Evolutionary conservation across 176 grass and related monocot species (phyloP).

Genomic region (Poa annua): DNA sequence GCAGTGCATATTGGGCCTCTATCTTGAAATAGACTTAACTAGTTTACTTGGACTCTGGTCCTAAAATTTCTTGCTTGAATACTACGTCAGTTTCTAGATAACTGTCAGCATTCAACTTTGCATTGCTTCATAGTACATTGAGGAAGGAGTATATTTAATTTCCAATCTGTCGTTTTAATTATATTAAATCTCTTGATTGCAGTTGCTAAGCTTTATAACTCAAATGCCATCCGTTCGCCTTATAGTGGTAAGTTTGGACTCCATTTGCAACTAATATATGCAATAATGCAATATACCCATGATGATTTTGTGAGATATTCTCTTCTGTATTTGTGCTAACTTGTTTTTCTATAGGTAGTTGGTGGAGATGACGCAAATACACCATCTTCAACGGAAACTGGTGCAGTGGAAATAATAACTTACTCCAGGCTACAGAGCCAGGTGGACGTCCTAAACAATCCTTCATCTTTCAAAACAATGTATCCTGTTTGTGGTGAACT

Average conservation of each 20-base stretch:
- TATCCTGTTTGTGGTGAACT: background rate
- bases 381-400: constrained; percentile 50
- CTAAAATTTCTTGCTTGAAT: background rate
- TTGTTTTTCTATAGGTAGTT: constrained; percentile 65
- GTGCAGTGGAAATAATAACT: constrained; percentile 66
- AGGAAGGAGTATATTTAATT: constrained; percentile 15
- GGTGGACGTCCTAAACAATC: constrained; percentile 44
- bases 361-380: constrained; percentile 67
- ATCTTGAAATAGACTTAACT: background rate
- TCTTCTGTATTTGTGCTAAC: constrained; percentile 31
- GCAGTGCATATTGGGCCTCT: background rate
- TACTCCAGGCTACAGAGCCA: constrained; percentile 61
- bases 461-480: background rate
- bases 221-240: constrained; percentile 79
- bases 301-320: constrained; percentile 23
- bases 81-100: constrained; percentile 13
- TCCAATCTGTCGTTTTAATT: background rate
- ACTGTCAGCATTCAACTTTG: background rate
- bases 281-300: background rate
- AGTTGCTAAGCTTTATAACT: constrained; percentile 82
- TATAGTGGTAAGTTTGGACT: constrained; percentile 71
- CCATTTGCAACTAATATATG: background rate
- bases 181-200: constrained; percentile 48
- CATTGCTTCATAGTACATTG: constrained; percentile 17
- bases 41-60: constrained; percentile 2